Conservation (phyloP, 2,329 filamentous ascomycete species). For the Alternaria triticina region DNA sequence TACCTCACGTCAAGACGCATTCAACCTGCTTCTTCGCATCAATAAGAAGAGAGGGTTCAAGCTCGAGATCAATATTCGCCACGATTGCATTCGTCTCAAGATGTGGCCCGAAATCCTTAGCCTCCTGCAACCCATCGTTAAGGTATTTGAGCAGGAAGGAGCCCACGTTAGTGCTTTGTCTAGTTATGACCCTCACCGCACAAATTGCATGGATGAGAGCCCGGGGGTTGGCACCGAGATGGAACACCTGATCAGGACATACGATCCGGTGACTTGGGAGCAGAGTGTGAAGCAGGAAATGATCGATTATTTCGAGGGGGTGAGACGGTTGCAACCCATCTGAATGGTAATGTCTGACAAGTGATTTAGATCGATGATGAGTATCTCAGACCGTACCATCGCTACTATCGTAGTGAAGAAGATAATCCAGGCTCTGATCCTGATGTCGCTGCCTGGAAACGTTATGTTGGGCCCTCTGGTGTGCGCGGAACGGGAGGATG, state of each 20-base stretch:
- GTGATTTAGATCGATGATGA: neutral
- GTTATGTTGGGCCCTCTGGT: neutral
- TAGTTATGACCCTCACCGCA: rapidly evolving
- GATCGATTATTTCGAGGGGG: neutral
- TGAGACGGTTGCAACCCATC: rapidly evolving
- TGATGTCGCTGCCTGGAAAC: neutral
- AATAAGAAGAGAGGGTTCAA: neutral
- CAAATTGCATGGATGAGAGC: neutral
- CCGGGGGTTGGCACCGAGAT: neutral
- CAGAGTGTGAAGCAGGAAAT: neutral
- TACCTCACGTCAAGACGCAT: neutral
- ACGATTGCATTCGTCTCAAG: neutral
- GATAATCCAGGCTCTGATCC: neutral
- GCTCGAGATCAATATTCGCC: rapidly evolving
- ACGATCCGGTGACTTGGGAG: neutral
- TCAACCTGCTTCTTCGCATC: neutral
- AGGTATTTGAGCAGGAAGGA: neutral
- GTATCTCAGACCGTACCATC: rapidly evolving
- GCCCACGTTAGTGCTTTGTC: neutral
- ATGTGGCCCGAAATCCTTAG: neutral
- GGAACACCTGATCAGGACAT: neutral
- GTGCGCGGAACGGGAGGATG: no score
- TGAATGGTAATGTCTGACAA: neutral
- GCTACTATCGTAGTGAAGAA: neutral
- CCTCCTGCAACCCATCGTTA: neutral